Base-by-base conservation (phyloP, 257 asterid species). In the Thymus quinquecostatus region DNA sequence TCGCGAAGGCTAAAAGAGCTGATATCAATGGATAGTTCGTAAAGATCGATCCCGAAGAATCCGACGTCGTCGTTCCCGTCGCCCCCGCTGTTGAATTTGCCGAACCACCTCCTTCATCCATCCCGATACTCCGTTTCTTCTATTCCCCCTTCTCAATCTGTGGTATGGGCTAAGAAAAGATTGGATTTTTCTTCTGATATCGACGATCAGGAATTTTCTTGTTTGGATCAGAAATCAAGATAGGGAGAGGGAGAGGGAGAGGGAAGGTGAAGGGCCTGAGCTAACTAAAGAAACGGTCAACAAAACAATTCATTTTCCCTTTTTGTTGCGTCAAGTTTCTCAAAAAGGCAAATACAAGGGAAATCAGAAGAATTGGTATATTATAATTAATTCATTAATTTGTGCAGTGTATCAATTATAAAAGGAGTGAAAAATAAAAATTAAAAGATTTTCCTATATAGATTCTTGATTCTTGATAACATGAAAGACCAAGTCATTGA, bases 11-110 rank as follows among this genome's bases (percentile, higher is more conserved):
- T 9, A 95, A 32, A 68, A 92, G 72, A 67, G 97, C 92, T 49
- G 96, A 86, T 8, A 91, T 73, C 44, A 92, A 72, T 32, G 94
- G 96, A 80, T 78, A 84, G 74, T 92, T 95, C 30, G 88, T 43
- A 8, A 89, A 78, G 34, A 88, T 27, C 4, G 96, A 78, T 30
- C 66, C 66, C 1, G 85, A 59, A 1, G 73, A 27, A 62, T 79
- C 72, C 75, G 93, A 75, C 29, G 86, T 68, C 33, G 81, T 48
- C 6, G 78, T 60, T 10, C 72, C 72, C 10, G 82, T 21, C 33
- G 86, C 68, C 33, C 75, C 55, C 55, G 76, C 77, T 5, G 79
- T 74, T 10, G 84, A 28, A 69, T 77, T 77, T 28, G 73, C 59
- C 32, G 83, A 74, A 75, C 82, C 78, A 1, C 76, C 88, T 47